These are phyloP conservation scores for Penicillium atrosanguineum DNA, from an alignment of 495 filamentous ascomycete species.

Conservation along the genomic window DNA sequence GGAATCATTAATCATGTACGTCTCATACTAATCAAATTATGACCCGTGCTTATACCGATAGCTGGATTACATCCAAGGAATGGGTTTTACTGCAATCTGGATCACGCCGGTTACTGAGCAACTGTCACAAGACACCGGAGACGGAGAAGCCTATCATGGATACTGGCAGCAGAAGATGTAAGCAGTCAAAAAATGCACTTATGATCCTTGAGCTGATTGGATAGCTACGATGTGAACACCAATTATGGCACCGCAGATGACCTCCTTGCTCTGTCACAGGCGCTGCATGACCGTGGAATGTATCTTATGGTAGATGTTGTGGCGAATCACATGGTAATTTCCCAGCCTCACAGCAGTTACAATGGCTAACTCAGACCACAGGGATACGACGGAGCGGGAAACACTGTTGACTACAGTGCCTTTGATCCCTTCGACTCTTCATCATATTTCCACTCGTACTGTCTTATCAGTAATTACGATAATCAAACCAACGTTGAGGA, in stretches of 20 bases:
- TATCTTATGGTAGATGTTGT: conserved; percentile 81
- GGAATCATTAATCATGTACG: conserved; percentile 67
- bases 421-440: conserved; percentile 64
- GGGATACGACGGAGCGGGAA: conserved; percentile 57
- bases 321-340: conserved; percentile 68
- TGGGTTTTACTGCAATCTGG: conserved; percentile 84
- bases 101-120: conserved; percentile 73
- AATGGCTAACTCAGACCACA: conserved; percentile 36
- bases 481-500: conserved; percentile 47
- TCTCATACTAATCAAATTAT: not conserved
- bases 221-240: conserved; percentile 55
- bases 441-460: conserved; percentile 66
- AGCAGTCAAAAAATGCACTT: conserved; percentile 15
- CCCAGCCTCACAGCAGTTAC: conserved; percentile 28
- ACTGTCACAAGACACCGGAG: conserved; percentile 46
- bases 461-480: conserved; percentile 61
- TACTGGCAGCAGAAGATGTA: conserved; percentile 72
- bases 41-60: conserved; percentile 3
- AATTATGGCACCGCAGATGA: conserved; percentile 65
- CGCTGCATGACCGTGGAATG: conserved; percentile 63
- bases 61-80: conserved; percentile 58
- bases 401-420: conserved; percentile 57
- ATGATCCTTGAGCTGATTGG: not conserved
- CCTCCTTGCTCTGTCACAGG: conserved; percentile 55
- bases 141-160: conserved; percentile 66